These are phyloP conservation scores for Micractinium sp. DNA, from an alignment of 139 green algal species.

Conservation along the genomic window DNA sequence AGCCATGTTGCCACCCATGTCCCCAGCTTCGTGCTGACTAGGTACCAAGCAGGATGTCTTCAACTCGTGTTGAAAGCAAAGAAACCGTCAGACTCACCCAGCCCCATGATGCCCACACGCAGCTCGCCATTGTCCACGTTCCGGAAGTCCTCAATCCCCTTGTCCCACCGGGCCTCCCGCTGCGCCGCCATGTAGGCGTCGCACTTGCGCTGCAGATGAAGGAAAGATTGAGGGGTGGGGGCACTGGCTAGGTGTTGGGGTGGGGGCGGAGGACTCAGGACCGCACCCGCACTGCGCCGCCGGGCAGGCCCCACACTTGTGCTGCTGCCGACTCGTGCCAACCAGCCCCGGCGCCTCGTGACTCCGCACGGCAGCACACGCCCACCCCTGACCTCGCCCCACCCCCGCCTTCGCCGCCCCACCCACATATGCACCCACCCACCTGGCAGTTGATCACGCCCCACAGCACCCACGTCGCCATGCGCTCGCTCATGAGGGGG, in stretches of 20 bases:
- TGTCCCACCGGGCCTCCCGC: slow-evolving; percentile 40
- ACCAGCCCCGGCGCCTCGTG: background rate
- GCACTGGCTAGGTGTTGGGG: too few species aligned
- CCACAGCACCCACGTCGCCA: slow-evolving; percentile 75
- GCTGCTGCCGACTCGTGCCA: background rate
- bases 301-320: slow-evolving; percentile 29
- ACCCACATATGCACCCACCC: too few species aligned
- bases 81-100: slow-evolving; percentile 36
- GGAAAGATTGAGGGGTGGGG: background rate
- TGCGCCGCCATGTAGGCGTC: slow-evolving; percentile 47
- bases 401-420: too few species aligned
- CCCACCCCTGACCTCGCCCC: too few species aligned
- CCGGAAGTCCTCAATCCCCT: slow-evolving; percentile 40
- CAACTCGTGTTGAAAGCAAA: too few species aligned
- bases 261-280: too few species aligned
- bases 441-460: slow-evolving; percentile 61
- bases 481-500: slow-evolving; percentile 65
- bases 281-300: slow-evolving; percentile 13
- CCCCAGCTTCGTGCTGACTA: too few species aligned
- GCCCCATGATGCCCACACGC: slow-evolving; percentile 40
- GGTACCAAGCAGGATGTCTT: too few species aligned
- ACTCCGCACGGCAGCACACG: too few species aligned
- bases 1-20: too few species aligned
- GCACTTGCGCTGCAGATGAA: slow-evolving; percentile 7
- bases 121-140: slow-evolving; percentile 48